Conservation (phyloP, 768 basidiomycete genomes). For the Inosperma sp. region DNA sequence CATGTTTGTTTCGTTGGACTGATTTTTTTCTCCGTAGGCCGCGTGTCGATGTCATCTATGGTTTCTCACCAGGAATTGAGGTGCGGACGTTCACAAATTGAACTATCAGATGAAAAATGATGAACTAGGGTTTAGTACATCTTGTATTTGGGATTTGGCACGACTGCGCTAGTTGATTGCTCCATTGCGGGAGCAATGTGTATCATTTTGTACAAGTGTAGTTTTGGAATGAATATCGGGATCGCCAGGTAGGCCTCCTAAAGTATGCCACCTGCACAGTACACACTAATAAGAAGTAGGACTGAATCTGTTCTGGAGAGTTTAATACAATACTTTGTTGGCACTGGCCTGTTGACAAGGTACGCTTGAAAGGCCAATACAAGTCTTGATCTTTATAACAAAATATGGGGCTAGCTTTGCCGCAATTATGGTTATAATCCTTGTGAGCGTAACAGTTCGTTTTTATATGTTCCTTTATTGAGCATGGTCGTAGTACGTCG, state of each 20-base stretch:
- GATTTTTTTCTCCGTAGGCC: slow-evolving; percentile 10
- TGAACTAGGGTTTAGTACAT: slow-evolving; percentile 21
- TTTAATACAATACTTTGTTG: slow-evolving; percentile 30
- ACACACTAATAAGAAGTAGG: slow-evolving; percentile 10
- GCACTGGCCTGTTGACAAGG: slow-evolving; percentile 31
- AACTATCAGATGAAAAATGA: not conserved
- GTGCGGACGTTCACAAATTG: slow-evolving; percentile 10
- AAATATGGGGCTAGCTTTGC: slow-evolving; percentile 20
- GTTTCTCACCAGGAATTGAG: slow-evolving; percentile 20
- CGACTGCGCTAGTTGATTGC: slow-evolving; percentile 27
- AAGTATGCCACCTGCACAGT: too few species aligned
- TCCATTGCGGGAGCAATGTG: slow-evolving; percentile 31
- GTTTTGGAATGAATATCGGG: slow-evolving; percentile 20
- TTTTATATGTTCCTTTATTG: not conserved
- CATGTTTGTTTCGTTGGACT: not conserved
- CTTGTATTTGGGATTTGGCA: slow-evolving; percentile 29
- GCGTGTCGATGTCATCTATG: slow-evolving; percentile 15
- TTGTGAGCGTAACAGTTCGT: slow-evolving; percentile 17
- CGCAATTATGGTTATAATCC: slow-evolving; percentile 26
- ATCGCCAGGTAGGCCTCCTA: slow-evolving; percentile 15
- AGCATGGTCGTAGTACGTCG: slow-evolving; percentile 24
- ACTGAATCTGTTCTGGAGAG: slow-evolving; percentile 26
- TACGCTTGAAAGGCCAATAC: slow-evolving; percentile 4
- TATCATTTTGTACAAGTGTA: slow-evolving; percentile 27
- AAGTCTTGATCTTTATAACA: not conserved